Conservation (phyloP, 2,329 filamentous ascomycete species). For the Helminthosporium solani region DNA sequence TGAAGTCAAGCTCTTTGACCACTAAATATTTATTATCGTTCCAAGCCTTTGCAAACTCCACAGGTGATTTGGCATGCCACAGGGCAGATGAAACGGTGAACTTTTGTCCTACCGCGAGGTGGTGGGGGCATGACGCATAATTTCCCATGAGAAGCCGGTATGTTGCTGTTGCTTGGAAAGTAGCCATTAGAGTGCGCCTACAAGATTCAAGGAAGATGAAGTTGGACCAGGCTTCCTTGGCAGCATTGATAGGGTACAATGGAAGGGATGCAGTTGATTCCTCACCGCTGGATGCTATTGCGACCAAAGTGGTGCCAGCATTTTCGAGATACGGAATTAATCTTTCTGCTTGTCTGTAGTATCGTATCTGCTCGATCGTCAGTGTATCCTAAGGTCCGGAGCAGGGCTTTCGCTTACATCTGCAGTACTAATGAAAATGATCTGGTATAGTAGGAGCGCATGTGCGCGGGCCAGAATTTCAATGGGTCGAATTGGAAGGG, state of each 20-base stretch:
- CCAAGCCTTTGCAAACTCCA: constrained; percentile 36
- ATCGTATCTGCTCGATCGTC: constrained; percentile 11
- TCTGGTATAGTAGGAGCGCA: constrained; percentile 31
- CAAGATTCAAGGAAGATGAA: constrained; percentile 58
- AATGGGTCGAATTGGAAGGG: constrained; percentile 11
- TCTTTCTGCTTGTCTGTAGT: constrained; percentile 18
- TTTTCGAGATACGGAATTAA: constrained; percentile 21
- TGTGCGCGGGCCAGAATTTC: constrained; percentile 32
- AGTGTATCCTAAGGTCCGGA: not conserved
- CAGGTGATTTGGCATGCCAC: constrained; percentile 30
- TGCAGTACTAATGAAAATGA: constrained; percentile 28
- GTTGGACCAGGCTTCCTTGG: constrained; percentile 49
- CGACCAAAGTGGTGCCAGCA: constrained; percentile 7
- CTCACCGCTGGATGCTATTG: constrained; percentile 10
- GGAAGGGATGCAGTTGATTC: constrained; percentile 30
- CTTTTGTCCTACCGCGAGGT: constrained; percentile 10
- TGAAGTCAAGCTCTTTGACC: constrained; percentile 32
- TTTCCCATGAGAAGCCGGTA: constrained; percentile 21
- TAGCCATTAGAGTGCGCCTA: constrained; percentile 53
- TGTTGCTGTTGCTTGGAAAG: constrained; percentile 48
- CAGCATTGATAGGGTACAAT: constrained; percentile 42
- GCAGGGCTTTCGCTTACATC: constrained; percentile 17
- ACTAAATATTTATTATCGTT: constrained; percentile 31
- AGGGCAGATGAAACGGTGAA: constrained; percentile 31
- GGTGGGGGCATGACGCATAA: constrained; percentile 13